Conservation (phyloP, 805 yeast genomes). For the Crinitomyces ghanaensis region DNA sequence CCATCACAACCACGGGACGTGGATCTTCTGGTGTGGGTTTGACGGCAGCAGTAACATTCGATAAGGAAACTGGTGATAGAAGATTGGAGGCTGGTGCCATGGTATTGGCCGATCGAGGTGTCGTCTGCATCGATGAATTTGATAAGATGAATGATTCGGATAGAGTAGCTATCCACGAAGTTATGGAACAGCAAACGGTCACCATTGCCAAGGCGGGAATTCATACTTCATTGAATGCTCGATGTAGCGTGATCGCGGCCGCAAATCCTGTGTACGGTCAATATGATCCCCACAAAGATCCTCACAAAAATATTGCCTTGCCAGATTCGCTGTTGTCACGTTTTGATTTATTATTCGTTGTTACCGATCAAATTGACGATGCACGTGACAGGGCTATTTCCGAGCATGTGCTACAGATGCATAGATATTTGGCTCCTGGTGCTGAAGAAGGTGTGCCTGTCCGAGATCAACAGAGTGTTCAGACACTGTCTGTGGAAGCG, state of each 20-base stretch:
- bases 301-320: constrained; percentile 90
- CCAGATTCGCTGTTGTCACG: constrained; percentile 96
- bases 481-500: constrained; percentile 78
- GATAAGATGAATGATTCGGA: constrained; percentile 97
- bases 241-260: constrained; percentile 95
- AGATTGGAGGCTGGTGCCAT: constrained; percentile 97
- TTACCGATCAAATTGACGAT: constrained; percentile 88
- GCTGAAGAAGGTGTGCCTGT: constrained; percentile 88
- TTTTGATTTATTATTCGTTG: constrained; percentile 89
- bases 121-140: constrained; percentile 97
- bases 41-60: constrained; percentile 96
- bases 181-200: constrained; percentile 98
- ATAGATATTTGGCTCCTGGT: constrained; percentile 79
- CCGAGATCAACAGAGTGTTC: constrained; percentile 51
- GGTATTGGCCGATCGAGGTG: constrained; percentile 96
- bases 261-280: constrained; percentile 97
- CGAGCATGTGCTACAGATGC: constrained; percentile 92
- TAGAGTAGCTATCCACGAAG: constrained; percentile 97
- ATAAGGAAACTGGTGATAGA: constrained; percentile 94
- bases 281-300: constrained; percentile 90
- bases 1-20: constrained; percentile 96
- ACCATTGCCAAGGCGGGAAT: constrained; percentile 98
- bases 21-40: constrained; percentile 99
- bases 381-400: constrained; percentile 75
- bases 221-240: constrained; percentile 89